phyloP scores from a whole-genome alignment of 1,139 yeast species.

The Zygosaccharomyces pseudobailii region DNA sequence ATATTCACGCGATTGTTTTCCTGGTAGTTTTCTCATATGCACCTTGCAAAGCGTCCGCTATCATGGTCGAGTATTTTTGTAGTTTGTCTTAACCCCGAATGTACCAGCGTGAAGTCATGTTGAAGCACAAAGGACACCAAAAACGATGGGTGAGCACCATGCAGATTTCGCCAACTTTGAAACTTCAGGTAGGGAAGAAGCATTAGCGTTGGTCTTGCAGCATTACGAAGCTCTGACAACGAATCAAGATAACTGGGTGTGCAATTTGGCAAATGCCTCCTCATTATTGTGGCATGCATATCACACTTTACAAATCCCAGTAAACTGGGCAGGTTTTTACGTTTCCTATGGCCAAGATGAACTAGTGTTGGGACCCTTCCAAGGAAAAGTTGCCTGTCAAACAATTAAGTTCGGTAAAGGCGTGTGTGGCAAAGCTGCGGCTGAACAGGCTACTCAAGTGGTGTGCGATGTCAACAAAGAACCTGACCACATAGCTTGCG shows the following conservation, averaged over 20 bases:
- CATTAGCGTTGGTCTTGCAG: constrained; percentile 52
- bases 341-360: constrained; percentile 34
- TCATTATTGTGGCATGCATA: constrained; percentile 87
- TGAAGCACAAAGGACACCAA: not conserved
- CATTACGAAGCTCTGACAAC: constrained; percentile 61
- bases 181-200: constrained; percentile 46
- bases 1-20: no score
- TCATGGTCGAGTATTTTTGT: no score
- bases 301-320: constrained; percentile 49
- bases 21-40: no score
- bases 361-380: constrained; percentile 84
- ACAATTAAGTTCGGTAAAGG: constrained; percentile 72
- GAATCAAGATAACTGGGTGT: constrained; percentile 76
- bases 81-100: not conserved
- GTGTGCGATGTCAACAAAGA: constrained; percentile 71
- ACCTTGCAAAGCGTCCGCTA: no score
- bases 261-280: constrained; percentile 80
- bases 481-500: constrained; percentile 97
- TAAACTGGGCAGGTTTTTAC: constrained; percentile 96
- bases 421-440: constrained; percentile 87
- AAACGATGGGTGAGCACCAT: constrained; percentile 40
- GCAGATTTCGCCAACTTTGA: constrained; percentile 60
- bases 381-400: constrained; percentile 96
- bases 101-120: not conserved
- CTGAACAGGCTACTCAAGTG: constrained; percentile 52